Evolutionary conservation across 2,329 filamentous ascomycete genomes (phyloP).

Genomic region (Fusarium nelsonii): DNA sequence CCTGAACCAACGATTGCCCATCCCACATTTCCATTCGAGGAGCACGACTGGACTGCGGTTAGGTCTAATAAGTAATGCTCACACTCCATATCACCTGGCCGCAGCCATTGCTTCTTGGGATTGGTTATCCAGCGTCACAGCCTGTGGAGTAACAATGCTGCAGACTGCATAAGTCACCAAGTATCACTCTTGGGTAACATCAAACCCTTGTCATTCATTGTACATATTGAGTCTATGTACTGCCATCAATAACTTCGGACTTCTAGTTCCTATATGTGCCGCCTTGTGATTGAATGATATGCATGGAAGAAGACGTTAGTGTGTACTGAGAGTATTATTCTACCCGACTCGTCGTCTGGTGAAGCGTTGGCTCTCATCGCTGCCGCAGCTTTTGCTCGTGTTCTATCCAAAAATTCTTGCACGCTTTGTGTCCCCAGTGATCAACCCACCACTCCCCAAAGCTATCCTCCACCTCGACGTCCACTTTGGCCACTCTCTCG

Average conservation of each 20-base stretch:
- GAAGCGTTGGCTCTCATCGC: slow-evolving; percentile 58
- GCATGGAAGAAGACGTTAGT: not conserved
- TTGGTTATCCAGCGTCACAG: slow-evolving; percentile 26
- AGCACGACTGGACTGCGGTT: slow-evolving; percentile 1
- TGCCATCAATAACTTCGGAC: not conserved
- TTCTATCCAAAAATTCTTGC: slow-evolving; percentile 86
- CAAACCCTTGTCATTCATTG: slow-evolving; percentile 14
- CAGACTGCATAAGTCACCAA: slow-evolving; percentile 22
- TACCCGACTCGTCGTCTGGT: not conserved
- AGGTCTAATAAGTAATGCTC: slow-evolving; percentile 10
- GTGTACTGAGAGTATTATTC: not conserved
- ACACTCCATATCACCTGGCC: slow-evolving; percentile 21
- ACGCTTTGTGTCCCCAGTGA: slow-evolving; percentile 84
- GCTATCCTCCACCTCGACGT: slow-evolving; percentile 83
- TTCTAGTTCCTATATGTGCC: not conserved
- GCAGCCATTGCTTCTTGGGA: slow-evolving; percentile 5
- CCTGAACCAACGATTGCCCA: slow-evolving; percentile 2
- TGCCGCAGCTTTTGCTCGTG: slow-evolving; percentile 78
- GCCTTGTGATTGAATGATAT: not conserved
- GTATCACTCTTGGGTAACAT: slow-evolving; percentile 19
- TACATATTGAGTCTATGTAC: not conserved
- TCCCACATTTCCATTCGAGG: not conserved
- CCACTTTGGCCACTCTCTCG: slow-evolving; percentile 81
- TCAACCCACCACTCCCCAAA: slow-evolving; percentile 98
- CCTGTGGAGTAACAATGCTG: slow-evolving; percentile 25